These are phyloP conservation scores for Stagonosporopsis cucurbitacearum DNA, from an alignment of 2,329 filamentous ascomycete genomes.

Conservation along the genomic window DNA sequence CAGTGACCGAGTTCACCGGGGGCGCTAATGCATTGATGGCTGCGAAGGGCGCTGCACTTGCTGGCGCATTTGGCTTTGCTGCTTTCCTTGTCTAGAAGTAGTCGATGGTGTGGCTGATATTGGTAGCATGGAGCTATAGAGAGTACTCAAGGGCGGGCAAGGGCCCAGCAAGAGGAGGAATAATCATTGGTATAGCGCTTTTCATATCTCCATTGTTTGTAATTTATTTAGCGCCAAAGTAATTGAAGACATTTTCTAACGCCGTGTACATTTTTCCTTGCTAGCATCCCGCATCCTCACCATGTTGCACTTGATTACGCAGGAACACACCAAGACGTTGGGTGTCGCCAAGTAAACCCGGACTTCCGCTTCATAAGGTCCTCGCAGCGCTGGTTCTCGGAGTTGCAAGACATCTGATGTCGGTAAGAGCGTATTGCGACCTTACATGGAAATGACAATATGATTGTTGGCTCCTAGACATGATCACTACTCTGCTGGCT, in stretches of 20 bases:
- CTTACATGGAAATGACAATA: neutral
- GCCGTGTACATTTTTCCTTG: neutral
- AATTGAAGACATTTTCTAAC: neutral
- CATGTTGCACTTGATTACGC: neutral
- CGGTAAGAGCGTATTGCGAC: too few species aligned
- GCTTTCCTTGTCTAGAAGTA: constrained; percentile 6
- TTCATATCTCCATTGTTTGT: neutral
- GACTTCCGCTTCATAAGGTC: neutral
- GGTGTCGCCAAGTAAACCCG: neutral
- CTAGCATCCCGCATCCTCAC: neutral
- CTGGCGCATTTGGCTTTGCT: constrained; percentile 12
- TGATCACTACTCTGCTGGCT: neutral
- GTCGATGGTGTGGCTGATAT: neutral
- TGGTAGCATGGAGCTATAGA: neutral
- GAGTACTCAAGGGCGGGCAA: neutral
- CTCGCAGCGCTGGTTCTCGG: neutral
- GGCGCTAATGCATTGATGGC: constrained; percentile 10
- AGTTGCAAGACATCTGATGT: too few species aligned
- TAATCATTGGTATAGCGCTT: neutral
- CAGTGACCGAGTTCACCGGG: constrained; percentile 12
- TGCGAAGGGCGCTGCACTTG: constrained; percentile 5
- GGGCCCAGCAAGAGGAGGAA: neutral
- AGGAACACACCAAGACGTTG: neutral
- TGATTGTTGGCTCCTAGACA: neutral
- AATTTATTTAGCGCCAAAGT: neutral